phyloP scores from a whole-genome alignment of 2,329 filamentous ascomycete genomes.

The Neofusicoccum kwambonambiense region DNA sequence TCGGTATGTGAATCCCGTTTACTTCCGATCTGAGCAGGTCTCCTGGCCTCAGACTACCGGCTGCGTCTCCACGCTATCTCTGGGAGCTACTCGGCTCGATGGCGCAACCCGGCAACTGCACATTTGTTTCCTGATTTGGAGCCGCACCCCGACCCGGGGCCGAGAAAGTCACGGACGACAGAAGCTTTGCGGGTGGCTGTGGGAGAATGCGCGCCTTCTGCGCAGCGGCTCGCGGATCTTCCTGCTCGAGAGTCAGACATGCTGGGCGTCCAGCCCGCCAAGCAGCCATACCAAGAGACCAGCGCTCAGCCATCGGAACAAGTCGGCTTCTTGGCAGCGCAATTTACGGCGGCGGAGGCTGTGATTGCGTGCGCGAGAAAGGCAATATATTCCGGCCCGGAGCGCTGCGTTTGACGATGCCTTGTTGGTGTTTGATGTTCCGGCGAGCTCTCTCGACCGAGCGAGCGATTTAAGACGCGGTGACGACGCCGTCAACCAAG shows the following conservation, averaged over 20 bases:
- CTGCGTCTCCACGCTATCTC: background rate
- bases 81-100: too few relatives aligned
- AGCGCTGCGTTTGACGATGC: background rate
- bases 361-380: background rate
- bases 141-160: background rate
- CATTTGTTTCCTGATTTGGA: background rate
- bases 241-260: background rate
- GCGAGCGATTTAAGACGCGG: background rate
- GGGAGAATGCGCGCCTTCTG: background rate
- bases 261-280: background rate
- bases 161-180: background rate
- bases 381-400: background rate
- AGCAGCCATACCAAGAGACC: background rate
- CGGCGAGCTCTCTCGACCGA: background rate
- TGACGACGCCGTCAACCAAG: background rate
- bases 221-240: background rate
- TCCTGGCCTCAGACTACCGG: background rate
- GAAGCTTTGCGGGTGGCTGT: constrained; percentile 8
- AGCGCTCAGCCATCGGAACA: background rate
- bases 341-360: background rate
- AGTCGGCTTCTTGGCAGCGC: background rate
- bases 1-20: too few relatives aligned
- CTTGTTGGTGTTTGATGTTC: background rate
- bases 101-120: too few relatives aligned
- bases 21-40: too few relatives aligned